phyloP scores from a whole-genome alignment of 768 basidiomycete genomes.

The Pisolithus albus region DNA sequence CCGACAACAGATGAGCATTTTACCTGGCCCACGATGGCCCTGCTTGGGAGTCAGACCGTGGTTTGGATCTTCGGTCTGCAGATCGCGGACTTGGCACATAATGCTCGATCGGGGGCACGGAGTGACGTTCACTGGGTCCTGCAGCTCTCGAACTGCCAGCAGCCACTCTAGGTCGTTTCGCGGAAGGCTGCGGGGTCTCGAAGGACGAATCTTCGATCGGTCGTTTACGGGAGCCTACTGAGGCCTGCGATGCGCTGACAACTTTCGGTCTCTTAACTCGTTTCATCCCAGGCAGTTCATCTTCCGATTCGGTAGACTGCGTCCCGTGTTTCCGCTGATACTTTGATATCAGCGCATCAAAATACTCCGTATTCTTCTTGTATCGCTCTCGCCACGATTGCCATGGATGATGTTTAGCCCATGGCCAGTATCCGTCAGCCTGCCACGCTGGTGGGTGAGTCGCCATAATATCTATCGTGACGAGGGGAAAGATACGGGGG shows the following conservation, averaged over 20 bases:
- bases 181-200: neutral
- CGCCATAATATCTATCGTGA: neutral
- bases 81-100: neutral
- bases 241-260: neutral
- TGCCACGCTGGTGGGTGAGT: constrained; percentile 14
- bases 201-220: neutral
- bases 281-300: neutral
- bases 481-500: neutral
- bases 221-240: neutral
- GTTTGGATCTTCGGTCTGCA: neutral
- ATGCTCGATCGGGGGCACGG: neutral
- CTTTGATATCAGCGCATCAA: constrained; percentile 36
- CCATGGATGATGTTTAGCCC: constrained; percentile 47
- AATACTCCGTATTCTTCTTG: constrained; percentile 34
- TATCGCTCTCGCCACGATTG: constrained; percentile 65
- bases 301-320: neutral
- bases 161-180: neutral
- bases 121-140: neutral
- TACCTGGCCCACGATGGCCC: too few species aligned
- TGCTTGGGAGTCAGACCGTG: too few species aligned
- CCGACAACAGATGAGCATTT: too few species aligned
- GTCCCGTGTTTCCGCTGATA: constrained; percentile 31
- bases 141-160: neutral
- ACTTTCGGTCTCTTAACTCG: neutral
- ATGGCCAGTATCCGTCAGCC: constrained; percentile 40